These are phyloP conservation scores for Wickerhamomyces bovis DNA, from an alignment of 805 yeast genomes.

Conservation along the genomic window DNA sequence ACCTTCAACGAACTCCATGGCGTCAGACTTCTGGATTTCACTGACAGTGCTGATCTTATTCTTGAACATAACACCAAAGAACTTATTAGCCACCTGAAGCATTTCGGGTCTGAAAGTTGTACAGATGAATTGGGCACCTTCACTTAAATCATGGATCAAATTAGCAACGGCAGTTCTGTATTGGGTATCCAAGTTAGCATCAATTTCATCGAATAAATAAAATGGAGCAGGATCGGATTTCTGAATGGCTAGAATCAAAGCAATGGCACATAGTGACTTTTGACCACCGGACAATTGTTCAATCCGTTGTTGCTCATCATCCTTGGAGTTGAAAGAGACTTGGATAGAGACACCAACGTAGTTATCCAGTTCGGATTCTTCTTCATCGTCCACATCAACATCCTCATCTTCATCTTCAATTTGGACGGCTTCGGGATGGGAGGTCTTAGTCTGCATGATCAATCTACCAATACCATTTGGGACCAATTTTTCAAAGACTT, in stretches of 20 bases:
- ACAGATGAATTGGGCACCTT: conserved; percentile 83
- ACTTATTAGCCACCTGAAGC: conserved; percentile 79
- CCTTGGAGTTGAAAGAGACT: conserved; percentile 83
- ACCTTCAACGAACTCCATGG: conserved; percentile 79
- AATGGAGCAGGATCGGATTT: conserved; percentile 96
- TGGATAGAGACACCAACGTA: conserved; percentile 79
- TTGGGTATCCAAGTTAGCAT: conserved; percentile 91
- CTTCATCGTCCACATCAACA: conserved; percentile 17
- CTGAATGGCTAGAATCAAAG: conserved; percentile 89
- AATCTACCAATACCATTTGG: conserved; percentile 78
- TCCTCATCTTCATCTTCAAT: conserved; percentile 20
- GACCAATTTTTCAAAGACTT: conserved; percentile 73
- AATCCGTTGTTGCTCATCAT: conserved; percentile 78
- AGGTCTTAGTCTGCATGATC: conserved; percentile 41
- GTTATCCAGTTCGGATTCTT: conserved; percentile 32
- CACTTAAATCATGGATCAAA: conserved; percentile 59
- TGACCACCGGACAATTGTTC: conserved; percentile 97
- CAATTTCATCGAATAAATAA: conserved; percentile 92
- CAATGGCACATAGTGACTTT: conserved; percentile 92
- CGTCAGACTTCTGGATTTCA: conserved; percentile 65
- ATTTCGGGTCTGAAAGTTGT: conserved; percentile 95
- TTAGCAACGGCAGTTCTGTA: conserved; percentile 84
- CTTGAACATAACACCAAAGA: conserved; percentile 80
- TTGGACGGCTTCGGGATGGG: conserved; percentile 11
- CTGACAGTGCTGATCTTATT: conserved; percentile 76